Base-by-base conservation (phyloP, 1,284 basidiomycete genomes). In the Caloboletus firmus region DNA sequence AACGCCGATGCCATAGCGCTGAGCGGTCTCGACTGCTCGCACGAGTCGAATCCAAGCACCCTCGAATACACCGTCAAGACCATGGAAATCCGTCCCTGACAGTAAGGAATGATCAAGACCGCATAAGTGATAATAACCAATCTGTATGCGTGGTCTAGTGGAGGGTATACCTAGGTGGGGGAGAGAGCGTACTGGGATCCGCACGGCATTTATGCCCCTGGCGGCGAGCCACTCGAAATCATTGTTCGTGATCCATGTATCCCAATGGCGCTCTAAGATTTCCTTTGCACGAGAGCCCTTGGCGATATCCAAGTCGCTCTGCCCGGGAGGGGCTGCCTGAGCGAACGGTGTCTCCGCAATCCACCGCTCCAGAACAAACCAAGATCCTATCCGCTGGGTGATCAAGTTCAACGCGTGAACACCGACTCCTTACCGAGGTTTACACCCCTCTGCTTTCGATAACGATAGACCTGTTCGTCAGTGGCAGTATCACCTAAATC, bases 301-400 rank as follows among this genome's bases (percentile, higher is more conserved):
- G 9, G 89, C 89, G 11, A 93, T 79, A 68, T 94, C 91, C 40
- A 87, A 76, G 66, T 92, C 90, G 62, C 87, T 90, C 59, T 88
- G 79, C 0, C 77, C 83, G 5, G 85, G 84, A 30, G 69, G 60
- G 22, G 62, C 70, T 13, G 87, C 87, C 28, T 69, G 70, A 5
- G 69, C 73, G 63, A 83, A 90, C 0, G 85, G 85, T 2, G 64
- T 47, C 6, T 82, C 77, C 30, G 79, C 67, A 36, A 92, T 89
- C 89, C 89, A 91, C 49, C 80, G 74, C 69, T 92, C 89, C 12
- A 90, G 79, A 2, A 88, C 83, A 59, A 93, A 92, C 87, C 86
- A 89, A 7, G 81, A 84, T 3, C 86, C 85, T 89, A 57, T 17
- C 36, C 6, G 40, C 30, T 57, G 24, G 31, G 46, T 59, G 55